Evolutionary conservation across 345 rosid species (phyloP).

Genomic region (Dovyalis caffra): DNA sequence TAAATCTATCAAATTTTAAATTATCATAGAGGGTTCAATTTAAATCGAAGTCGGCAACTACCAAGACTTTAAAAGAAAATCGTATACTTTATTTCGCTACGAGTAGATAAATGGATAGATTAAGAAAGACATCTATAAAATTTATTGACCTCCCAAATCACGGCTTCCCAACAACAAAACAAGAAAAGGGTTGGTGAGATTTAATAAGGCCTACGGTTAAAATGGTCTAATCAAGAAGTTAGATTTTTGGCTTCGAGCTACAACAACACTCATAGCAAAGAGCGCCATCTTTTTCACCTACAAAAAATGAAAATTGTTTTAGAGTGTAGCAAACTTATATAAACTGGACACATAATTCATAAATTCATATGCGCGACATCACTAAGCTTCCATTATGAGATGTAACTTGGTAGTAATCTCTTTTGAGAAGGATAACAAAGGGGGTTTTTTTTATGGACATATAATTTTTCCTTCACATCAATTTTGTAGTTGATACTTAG

Average conservation of each 20-base stretch:
- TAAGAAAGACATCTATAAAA: conserved; percentile 4
- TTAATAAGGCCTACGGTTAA: conserved; percentile 1
- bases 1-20: background rate
- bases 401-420: background rate
- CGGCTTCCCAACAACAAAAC: too few relatives aligned
- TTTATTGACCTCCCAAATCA: background rate
- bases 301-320: background rate
- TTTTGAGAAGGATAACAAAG: background rate
- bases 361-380: background rate
- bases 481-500: too few relatives aligned
- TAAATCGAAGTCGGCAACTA: background rate
- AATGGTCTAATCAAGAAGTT: conserved; percentile 20
- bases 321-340: conserved; percentile 8
- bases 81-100: conserved; percentile 9
- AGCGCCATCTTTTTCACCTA: conserved; percentile 57
- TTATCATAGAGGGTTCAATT: background rate
- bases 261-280: conserved; percentile 41
- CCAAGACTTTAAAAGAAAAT: background rate
- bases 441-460: too few relatives aligned
- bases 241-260: conserved; percentile 36
- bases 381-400: background rate
- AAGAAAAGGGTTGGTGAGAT: conserved; percentile 6
- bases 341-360: background rate
- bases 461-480: too few relatives aligned
- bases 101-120: background rate